Evolutionary conservation across 139 green algal genomes (phyloP).

Genomic region (Deuterostichococcus epilithicus): DNA sequence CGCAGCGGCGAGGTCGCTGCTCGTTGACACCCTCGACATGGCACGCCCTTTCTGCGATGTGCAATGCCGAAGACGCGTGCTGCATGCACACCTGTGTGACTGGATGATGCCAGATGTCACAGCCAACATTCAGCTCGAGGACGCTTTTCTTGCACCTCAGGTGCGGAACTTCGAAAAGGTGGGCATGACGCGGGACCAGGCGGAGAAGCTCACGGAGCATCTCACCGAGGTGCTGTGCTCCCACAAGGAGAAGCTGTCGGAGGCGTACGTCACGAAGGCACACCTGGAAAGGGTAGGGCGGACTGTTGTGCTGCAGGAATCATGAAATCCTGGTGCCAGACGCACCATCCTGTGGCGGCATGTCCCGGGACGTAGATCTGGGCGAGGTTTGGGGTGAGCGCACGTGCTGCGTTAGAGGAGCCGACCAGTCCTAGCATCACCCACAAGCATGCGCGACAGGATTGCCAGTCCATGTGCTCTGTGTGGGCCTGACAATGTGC

Average conservation of each 20-base stretch:
- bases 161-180: slow-evolving; percentile 37
- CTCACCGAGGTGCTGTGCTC: slow-evolving; percentile 68
- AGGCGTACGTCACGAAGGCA: slow-evolving; percentile 58
- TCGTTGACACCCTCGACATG: slow-evolving; percentile 27
- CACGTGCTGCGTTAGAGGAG: no score
- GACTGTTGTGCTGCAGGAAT: neutral
- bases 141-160: slow-evolving; percentile 19
- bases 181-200: slow-evolving; percentile 49
- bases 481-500: no score
- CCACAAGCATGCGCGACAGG: no score
- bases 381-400: no score
- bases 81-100: neutral
- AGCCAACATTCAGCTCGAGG: no score
- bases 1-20: neutral
- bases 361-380: no score
- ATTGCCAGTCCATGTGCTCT: no score
- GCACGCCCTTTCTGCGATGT: slow-evolving; percentile 6
- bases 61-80: neutral
- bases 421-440: no score
- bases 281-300: slow-evolving; percentile 67
- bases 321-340: no score
- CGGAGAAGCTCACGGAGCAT: slow-evolving; percentile 59
- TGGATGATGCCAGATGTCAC: neutral
- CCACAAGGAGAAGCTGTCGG: slow-evolving; percentile 63
- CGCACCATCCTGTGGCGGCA: no score